A percentile compares a stretch with the other conserved stretches of the same genome.
Evolutionary conservation across 2,329 filamentous ascomycete species (phyloP).

Genomic region (Lachnellula hyalina): DNA sequence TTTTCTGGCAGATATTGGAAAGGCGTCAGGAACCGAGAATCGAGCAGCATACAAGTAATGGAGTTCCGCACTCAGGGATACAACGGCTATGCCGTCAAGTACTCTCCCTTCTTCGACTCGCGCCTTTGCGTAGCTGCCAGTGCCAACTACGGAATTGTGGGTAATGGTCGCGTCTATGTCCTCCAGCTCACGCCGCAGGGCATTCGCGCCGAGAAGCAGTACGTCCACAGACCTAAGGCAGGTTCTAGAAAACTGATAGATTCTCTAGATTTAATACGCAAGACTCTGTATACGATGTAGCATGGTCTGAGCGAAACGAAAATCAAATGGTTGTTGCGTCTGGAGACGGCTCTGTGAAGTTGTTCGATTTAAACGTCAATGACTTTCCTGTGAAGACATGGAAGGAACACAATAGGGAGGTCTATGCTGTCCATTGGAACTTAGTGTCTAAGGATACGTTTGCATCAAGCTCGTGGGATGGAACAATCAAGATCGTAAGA

Average conservation of each 20-base stretch:
- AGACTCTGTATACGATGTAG: constrained; percentile 89
- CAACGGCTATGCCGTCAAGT: constrained; percentile 96
- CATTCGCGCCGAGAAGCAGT: constrained; percentile 80
- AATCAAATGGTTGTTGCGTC: constrained; percentile 86
- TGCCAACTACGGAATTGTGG: constrained; percentile 96
- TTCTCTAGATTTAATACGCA: constrained; percentile 80
- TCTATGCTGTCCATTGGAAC: constrained; percentile 91
- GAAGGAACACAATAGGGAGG: constrained; percentile 88
- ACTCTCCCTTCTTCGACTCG: constrained; percentile 97
- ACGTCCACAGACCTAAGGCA: constrained; percentile 20
- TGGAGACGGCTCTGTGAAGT: constrained; percentile 89
- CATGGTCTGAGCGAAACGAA: constrained; percentile 95
- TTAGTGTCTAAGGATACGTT: constrained; percentile 87
- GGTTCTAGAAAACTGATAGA: neutral
- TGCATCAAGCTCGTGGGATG: constrained; percentile 90
- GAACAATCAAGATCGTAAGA: constrained; percentile 78
- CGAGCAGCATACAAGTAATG: constrained; percentile 55
- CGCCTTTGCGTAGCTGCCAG: constrained; percentile 83
- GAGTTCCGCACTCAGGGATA: constrained; percentile 90
- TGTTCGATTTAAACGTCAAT: constrained; percentile 78
- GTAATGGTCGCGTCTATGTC: constrained; percentile 86
- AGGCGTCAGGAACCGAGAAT: neutral
- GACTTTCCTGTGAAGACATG: constrained; percentile 87
- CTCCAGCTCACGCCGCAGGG: constrained; percentile 78
- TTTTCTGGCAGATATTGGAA: too few relatives aligned